Base-by-base conservation (phyloP, 805 yeast genomes). In the baker's yeast (Saccharomyces cerevisiae) region DNA sequence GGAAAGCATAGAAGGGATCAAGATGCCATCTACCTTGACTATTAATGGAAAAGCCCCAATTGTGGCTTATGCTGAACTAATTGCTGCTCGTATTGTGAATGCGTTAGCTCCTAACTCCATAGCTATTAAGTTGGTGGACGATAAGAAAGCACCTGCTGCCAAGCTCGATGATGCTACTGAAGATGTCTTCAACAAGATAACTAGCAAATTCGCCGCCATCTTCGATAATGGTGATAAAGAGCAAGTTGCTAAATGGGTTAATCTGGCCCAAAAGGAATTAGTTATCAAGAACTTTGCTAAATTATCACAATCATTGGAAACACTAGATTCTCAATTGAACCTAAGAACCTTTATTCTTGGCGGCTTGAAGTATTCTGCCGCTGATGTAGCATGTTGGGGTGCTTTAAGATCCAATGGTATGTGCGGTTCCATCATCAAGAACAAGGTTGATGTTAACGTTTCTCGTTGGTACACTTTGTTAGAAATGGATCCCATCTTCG, bases 381-480 rank as follows among this genome's bases (percentile, higher is more conserved):
- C 96, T 52, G 99, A 92, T 72, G 76, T 89, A 57, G 87, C 92
- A 14, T 78, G 87, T 22, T 92, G 97, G 97, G 97, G 97, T 71
- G 88, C 86, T 50, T 77, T 92, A 62, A 83, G 97, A 74, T 88
- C 96, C 58, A 92, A 94, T 70, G 89, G 96, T 53, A 85, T 92
- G 69, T 88, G 91, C 77, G 96, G 94, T 26, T 87, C 96, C 17
- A 85, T 89, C 59, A 80, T 90, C 72, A 91, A 89, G 76, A 87
- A 82, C 73, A 88, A 84, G 51, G 86, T 85, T 41, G 89, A 86
- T 76, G 78, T 83, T 70, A 92, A 92, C 73, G 80, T 92, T 60
- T 82, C 96, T 54, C 86, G 99, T 77, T 92, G 97, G 97, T 92
- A 89, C 79, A 80, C 79, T 64, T 81, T 83, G 66, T 73, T 90